Evolutionary conservation across 2,329 filamentous ascomycete genomes (phyloP).

Genomic region (Parastagonospora nodorum): DNA sequence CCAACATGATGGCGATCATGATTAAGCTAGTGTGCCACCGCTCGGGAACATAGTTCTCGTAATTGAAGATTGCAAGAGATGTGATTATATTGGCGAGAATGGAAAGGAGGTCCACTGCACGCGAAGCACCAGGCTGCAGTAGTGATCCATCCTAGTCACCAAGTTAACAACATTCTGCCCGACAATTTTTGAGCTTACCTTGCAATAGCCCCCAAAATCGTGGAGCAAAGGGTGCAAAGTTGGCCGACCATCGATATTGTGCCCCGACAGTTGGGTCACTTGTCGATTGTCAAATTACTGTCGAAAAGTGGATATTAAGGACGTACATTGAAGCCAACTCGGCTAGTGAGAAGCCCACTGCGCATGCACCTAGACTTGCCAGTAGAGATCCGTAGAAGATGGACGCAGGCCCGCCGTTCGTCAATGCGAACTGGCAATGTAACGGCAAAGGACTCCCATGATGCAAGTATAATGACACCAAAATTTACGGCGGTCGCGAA

Average conservation of each 20-base stretch:
- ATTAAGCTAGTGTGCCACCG: slow-evolving; percentile 58
- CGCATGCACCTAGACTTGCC: slow-evolving; percentile 28
- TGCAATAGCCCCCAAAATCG: slow-evolving; percentile 38
- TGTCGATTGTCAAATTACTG: not conserved
- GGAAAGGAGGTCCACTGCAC: slow-evolving; percentile 32
- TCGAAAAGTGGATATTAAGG: not conserved
- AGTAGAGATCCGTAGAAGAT: slow-evolving; percentile 38
- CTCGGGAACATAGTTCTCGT: slow-evolving; percentile 43
- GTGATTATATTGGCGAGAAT: slow-evolving; percentile 32
- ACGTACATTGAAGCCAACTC: slow-evolving; percentile 39
- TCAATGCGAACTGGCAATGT: slow-evolving; percentile 33
- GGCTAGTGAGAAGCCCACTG: slow-evolving; percentile 40
- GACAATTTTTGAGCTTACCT: slow-evolving; percentile 30
- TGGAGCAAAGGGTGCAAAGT: slow-evolving; percentile 28
- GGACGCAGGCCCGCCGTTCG: slow-evolving; percentile 36
- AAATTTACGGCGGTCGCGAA: slow-evolving; percentile 30
- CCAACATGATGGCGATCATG: slow-evolving; percentile 49
- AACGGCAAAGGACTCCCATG: slow-evolving; percentile 33
- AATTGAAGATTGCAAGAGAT: slow-evolving; percentile 43
- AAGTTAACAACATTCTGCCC: not conserved
- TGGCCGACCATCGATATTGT: slow-evolving; percentile 40
- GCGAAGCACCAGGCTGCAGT: slow-evolving; percentile 46
- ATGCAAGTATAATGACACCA: slow-evolving; percentile 27
- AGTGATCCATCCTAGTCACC: slow-evolving; percentile 48
- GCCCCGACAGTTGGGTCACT: slow-evolving; percentile 41